phyloP scores from a whole-genome alignment of 2,329 filamentous ascomycete genomes.

The Colletotrichum tropicale region DNA sequence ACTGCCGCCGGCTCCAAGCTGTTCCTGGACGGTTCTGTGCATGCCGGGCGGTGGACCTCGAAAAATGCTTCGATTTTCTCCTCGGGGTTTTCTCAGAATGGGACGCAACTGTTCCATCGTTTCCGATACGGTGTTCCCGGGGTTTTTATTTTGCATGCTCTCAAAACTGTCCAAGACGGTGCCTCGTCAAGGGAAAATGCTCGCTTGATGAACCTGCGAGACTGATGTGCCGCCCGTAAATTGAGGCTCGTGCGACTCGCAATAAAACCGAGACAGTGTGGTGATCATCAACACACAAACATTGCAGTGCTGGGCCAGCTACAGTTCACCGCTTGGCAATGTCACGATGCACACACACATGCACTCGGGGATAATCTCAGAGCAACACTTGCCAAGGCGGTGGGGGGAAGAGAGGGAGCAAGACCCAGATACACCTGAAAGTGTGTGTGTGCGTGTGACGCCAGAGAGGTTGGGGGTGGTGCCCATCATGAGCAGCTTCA shows the following conservation, averaged over 20 bases:
- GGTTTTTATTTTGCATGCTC: not conserved
- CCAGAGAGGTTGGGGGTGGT: not conserved
- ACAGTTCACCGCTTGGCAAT: not conserved
- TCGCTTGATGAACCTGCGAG: not conserved
- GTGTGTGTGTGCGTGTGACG: not conserved
- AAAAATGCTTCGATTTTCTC: not conserved
- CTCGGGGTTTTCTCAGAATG: not conserved
- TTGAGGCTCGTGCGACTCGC: not conserved
- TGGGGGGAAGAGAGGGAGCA: not conserved
- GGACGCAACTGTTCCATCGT: not conserved
- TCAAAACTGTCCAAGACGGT: not conserved
- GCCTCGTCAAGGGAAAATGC: not conserved
- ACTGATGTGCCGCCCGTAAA: not conserved
- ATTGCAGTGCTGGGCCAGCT: not conserved
- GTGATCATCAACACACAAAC: not conserved
- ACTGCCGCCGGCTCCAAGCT: not conserved
- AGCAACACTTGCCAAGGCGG: not conserved
- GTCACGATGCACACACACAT: not conserved
- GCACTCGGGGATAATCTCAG: not conserved
- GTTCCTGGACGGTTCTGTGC: not conserved
- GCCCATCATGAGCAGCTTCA: not conserved
- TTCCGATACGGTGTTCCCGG: not conserved
- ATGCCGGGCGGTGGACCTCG: not conserved
- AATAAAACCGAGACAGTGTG: not conserved
- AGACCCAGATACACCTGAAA: not conserved